phyloP scores from a whole-genome alignment of 148 eudicot species.

The Chenopodium formosanum region DNA sequence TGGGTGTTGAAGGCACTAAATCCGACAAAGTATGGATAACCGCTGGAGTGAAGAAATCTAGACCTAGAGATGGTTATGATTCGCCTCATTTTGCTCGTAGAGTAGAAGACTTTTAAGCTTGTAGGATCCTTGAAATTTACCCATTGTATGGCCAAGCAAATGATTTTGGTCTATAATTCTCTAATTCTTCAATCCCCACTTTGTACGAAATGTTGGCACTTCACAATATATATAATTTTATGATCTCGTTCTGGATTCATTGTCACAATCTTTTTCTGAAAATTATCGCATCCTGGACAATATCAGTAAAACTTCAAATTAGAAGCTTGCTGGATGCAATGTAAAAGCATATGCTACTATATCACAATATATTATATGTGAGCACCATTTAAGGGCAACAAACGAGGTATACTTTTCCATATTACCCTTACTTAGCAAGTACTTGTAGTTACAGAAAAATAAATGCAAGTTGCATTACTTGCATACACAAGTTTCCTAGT shows the following conservation, averaged over 20 bases:
- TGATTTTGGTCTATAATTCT: slow-evolving; percentile 5
- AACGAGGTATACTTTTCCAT: too few species aligned
- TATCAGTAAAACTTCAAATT: too few species aligned
- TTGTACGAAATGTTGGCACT: not conserved
- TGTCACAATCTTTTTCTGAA: too few species aligned
- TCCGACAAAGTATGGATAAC: slow-evolving; percentile 81
- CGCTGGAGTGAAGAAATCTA: slow-evolving; percentile 78
- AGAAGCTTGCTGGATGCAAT: too few species aligned
- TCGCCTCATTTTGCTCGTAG: slow-evolving; percentile 52
- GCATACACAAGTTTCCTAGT: too few species aligned
- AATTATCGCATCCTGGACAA: too few species aligned
- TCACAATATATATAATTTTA: not conserved
- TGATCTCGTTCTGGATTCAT: not conserved
- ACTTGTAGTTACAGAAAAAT: too few species aligned
- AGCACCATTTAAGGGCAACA: too few species aligned
- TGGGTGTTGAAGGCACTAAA: slow-evolving; percentile 67
- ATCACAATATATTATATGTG: too few species aligned
- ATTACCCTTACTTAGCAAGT: too few species aligned
- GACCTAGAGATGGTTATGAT: slow-evolving; percentile 60
- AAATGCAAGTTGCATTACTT: too few species aligned
- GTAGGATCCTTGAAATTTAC: not conserved
- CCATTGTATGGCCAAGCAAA: not conserved
- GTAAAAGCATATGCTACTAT: too few species aligned
- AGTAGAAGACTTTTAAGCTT: slow-evolving; percentile 53
- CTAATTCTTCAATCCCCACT: not conserved